phyloP scores from a whole-genome alignment of 306 rosid species.

The Prunus mira region DNA sequence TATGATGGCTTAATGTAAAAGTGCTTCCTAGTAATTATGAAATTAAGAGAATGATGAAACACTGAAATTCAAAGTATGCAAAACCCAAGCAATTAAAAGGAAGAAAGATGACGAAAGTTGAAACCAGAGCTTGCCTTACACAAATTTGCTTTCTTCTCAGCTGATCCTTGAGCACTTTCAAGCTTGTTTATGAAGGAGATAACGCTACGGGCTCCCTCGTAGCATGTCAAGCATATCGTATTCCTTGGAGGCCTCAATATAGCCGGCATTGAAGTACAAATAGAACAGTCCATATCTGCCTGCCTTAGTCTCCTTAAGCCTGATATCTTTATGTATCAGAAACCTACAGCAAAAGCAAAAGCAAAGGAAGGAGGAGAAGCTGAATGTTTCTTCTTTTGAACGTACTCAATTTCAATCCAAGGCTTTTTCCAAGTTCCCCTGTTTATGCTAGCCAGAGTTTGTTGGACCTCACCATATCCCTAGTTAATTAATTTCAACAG shows the following conservation, averaged over 20 bases:
- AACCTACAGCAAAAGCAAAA: conserved; percentile 2
- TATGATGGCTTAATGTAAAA: no score
- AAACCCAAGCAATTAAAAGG: background rate
- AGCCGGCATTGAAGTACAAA: conserved; percentile 68
- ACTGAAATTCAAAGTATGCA: background rate
- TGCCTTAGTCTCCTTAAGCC: no score
- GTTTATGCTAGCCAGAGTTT: conserved; percentile 7
- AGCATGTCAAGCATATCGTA: conserved; percentile 68
- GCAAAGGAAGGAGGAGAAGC: background rate
- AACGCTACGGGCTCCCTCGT: conserved; percentile 69
- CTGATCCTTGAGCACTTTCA: conserved; percentile 34
- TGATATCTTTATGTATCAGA: background rate
- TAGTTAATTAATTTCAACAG: conserved; percentile 19
- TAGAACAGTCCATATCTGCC: conserved; percentile 62
- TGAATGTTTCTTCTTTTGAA: conserved; percentile 16
- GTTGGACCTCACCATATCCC: conserved; percentile 31
- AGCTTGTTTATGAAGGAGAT: conserved; percentile 44
- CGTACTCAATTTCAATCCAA: background rate
- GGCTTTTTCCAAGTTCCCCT: conserved; percentile 1
- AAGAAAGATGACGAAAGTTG: background rate
- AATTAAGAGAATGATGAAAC: background rate
- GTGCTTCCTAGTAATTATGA: background rate
- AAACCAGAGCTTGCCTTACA: conserved; percentile 68
- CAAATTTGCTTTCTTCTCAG: conserved; percentile 26
- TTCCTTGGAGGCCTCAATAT: conserved; percentile 85